Base-by-base conservation (phyloP, 1,284 basidiomycete genomes). In the Xerocomus cyaneibrunnescens region DNA sequence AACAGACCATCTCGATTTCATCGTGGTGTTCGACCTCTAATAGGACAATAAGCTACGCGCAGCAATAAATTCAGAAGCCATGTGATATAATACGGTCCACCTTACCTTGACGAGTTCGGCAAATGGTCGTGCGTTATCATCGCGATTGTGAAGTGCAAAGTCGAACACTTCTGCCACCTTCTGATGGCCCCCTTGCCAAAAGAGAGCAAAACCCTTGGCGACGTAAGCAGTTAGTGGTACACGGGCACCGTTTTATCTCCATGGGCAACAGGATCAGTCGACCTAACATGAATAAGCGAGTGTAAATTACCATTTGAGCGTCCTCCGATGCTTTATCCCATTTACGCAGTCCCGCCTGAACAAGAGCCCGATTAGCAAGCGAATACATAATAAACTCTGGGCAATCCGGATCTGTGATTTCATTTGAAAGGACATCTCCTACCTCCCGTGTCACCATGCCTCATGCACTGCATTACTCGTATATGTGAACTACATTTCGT, bases 111-210 rank as follows among this genome's bases (percentile, higher is more conserved):
- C 6, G 23, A 35, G 39, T n/a, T 55, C 43, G 27, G 55, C 13
- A 22, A 56, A 56, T 1, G 23, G 7, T 19, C 7, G 38, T 3
- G 27, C 28, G 2, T 23, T 45, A 13, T 32, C 31, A 22, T 39
- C 28, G 23, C 54, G 50, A 16, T 5, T 5, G 2, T 14, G 7
- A 17, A 39, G 47, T 2, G 17, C 30, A 28, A 3, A 13, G 17
- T 47, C 17, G 12, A 56, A 47, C 13, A 12, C 41, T 28, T 40
- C 8, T 10, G 9, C 45, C n/a, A 48, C 54, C 13, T 45, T 43
- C 13, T 67, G 76, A 30, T 27, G 31, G 1, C 40, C 40, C 28
- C 40, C 40, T 30, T 34, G 16, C 25, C 52, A 27, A 9, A 23
- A 27, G 14, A 56, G 45, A 21, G 13, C 32, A 22, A 50, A 39